phyloP scores from a whole-genome alignment of 495 filamentous ascomycete species.

The Talaromyces thailandensis region DNA sequence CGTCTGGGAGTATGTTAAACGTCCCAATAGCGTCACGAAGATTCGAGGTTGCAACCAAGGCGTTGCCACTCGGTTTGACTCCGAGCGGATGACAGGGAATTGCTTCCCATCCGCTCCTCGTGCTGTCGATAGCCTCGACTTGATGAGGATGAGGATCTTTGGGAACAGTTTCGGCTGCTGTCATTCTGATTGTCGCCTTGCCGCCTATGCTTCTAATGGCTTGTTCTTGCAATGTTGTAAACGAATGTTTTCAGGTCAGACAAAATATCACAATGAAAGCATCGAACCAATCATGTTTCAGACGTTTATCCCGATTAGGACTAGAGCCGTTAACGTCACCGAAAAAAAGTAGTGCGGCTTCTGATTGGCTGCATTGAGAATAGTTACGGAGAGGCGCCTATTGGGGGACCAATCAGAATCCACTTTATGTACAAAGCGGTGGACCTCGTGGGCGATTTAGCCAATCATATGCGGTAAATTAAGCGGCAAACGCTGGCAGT shows the following conservation, averaged over 20 bases:
- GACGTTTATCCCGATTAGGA: background rate
- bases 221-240: background rate
- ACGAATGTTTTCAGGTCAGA: background rate
- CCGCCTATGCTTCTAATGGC: background rate
- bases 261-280: background rate
- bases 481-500: conserved; percentile 2
- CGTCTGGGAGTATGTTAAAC: conserved; percentile 66
- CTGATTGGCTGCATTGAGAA: background rate
- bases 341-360: background rate
- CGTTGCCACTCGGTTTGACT: conserved; percentile 84
- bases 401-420: background rate
- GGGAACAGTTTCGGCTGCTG: background rate
- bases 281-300: background rate
- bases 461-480: background rate
- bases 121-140: background rate
- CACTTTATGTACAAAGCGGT: background rate
- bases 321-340: background rate
- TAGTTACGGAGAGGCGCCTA: background rate
- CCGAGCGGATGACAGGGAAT: conserved; percentile 77
- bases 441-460: background rate
- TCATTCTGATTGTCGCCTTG: background rate
- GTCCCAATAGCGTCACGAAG: conserved; percentile 55
- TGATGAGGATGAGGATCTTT: background rate
- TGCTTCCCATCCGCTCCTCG: conserved; percentile 14
- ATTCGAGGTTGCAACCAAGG: conserved; percentile 55